Percentiles rank a stretch among this genome's conserved stretches.
Evolutionary conservation across 202 grass and related monocot species (phyloP).

Genomic region (Musa balbisiana): DNA sequence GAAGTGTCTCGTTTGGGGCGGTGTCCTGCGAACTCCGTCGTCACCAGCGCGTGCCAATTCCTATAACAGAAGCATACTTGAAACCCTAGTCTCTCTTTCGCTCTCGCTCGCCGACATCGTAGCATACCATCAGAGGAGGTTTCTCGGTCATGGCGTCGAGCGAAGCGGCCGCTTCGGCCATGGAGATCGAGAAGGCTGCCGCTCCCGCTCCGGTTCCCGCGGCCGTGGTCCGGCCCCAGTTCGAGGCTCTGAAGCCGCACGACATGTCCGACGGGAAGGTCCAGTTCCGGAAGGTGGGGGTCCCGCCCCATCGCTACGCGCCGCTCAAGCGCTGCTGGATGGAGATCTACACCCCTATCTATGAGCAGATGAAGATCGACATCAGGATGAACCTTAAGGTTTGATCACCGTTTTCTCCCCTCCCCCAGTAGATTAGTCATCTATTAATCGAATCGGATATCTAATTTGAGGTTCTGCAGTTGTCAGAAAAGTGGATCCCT

Average conservation of each 20-base stretch:
- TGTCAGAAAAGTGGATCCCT: not conserved
- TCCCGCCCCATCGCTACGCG: constrained; percentile 54
- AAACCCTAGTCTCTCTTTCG: not conserved
- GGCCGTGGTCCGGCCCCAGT: constrained; percentile 16
- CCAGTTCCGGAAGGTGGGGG: constrained; percentile 61
- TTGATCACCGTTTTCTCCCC: not conserved
- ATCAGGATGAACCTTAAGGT: constrained; percentile 91
- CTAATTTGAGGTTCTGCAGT: not conserved
- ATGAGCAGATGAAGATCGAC: constrained; percentile 86
- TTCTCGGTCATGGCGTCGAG: not conserved
- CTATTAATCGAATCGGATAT: not conserved
- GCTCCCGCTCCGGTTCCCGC: not conserved
- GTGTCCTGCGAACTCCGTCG: not conserved
- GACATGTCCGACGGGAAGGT: constrained; percentile 66
- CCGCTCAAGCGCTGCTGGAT: constrained; percentile 70
- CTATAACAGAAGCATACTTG: not conserved
- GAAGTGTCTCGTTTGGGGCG: not conserved
- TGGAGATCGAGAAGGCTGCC: constrained; percentile 12
- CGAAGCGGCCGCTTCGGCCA: not conserved
- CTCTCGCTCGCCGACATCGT: not conserved
- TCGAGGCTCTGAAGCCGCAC: constrained; percentile 65
- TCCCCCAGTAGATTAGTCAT: not conserved
- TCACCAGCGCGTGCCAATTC: not conserved
- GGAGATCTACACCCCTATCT: constrained; percentile 78
- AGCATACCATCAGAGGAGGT: not conserved